Evolutionary conservation across 192 early-diverging fungal genomes (phyloP), one percentile per base, ranked within the genome.

Genomic region (Backusella luteola): DNA sequence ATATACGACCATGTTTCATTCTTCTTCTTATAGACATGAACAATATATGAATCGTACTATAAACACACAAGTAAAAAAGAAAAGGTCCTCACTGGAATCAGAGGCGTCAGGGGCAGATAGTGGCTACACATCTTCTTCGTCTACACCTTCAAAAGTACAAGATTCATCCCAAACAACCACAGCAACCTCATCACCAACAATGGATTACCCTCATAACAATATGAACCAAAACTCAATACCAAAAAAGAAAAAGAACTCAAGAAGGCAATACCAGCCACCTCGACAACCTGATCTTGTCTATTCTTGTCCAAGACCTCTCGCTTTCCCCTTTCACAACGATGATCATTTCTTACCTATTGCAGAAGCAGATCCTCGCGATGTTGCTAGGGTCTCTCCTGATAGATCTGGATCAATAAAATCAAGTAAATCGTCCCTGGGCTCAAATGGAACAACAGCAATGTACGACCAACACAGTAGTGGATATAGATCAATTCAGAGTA

Each of bases 251-350:
- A 63, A 63, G 0, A 26, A 12, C 14, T 63, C 56, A 63, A 63
- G 26, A 63, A 63, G 56, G 46, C 46, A 49, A 3, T 29, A 34
- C 42, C 69, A 71, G 56, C 71, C 71, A 59, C 69, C 74, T 73
- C 67, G 69, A 34, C 73, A 70, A 29, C 74, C 66, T 49, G 81
- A 83, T 74, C 41, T 69, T 72, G 81, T 83, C 19, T 76, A 78
- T 52, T 66, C 77, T 17, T 76, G 73, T 41, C 81, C 81, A 11
- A 74, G 77, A n/a, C 81, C 81, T 17, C 71, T 83, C n/a, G 74
- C 77, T 23, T 83, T 83, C 63, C 81, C 81, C 6, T 83, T 83
- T 59, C 81, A 83, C 72, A 83, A 83, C 66, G 81, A 83, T 69
- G 78, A 68, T 1, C 74, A 79, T 35, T 83, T 83, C 76, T 68